phyloP scores from a whole-genome alignment of 352 stramenopile genomes.

The Phytopythium boreale region DNA sequence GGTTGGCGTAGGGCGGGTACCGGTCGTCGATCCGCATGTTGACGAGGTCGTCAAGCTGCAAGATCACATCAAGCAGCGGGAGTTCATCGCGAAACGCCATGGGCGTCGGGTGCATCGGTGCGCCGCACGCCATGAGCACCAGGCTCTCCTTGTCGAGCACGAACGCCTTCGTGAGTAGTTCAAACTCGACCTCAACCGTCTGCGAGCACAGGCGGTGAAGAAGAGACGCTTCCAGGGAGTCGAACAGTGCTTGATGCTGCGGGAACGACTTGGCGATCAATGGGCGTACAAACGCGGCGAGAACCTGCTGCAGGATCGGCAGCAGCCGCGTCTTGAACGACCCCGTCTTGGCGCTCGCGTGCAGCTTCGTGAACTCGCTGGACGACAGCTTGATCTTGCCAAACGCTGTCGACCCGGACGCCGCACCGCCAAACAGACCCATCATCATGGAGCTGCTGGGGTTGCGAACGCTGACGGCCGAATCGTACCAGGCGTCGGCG shows the following conservation, averaged over 20 bases:
- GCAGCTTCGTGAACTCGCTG: slow-evolving; percentile 65
- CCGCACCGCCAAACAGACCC: background rate
- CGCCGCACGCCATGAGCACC: slow-evolving; percentile 52
- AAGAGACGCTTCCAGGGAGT: slow-evolving; percentile 33
- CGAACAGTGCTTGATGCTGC: slow-evolving; percentile 56
- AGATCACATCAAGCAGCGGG: slow-evolving; percentile 49
- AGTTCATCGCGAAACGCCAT: slow-evolving; percentile 59
- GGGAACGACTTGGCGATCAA: slow-evolving; percentile 47
- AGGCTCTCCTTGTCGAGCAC: slow-evolving; percentile 46
- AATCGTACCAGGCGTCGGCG: background rate
- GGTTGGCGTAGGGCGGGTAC: slow-evolving; percentile 68
- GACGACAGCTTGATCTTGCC: slow-evolving; percentile 25
- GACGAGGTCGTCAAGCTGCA: slow-evolving; percentile 65
- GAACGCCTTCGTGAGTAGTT: slow-evolving; percentile 60
- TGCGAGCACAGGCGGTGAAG: slow-evolving; percentile 42
- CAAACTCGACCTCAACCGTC: slow-evolving; percentile 52
- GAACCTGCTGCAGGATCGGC: slow-evolving; percentile 40
- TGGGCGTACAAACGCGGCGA: slow-evolving; percentile 31
- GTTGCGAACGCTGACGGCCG: background rate
- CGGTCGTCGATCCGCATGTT: slow-evolving; percentile 76
- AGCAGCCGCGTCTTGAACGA: slow-evolving; percentile 45
- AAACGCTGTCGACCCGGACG: background rate
- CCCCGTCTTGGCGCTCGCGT: slow-evolving; percentile 48
- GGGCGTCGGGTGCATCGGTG: slow-evolving; percentile 49
- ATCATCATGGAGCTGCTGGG: slow-evolving; percentile 2